These are phyloP conservation scores for Marvania coccoides DNA, from an alignment of 139 green algal species.

Conservation along the genomic window DNA sequence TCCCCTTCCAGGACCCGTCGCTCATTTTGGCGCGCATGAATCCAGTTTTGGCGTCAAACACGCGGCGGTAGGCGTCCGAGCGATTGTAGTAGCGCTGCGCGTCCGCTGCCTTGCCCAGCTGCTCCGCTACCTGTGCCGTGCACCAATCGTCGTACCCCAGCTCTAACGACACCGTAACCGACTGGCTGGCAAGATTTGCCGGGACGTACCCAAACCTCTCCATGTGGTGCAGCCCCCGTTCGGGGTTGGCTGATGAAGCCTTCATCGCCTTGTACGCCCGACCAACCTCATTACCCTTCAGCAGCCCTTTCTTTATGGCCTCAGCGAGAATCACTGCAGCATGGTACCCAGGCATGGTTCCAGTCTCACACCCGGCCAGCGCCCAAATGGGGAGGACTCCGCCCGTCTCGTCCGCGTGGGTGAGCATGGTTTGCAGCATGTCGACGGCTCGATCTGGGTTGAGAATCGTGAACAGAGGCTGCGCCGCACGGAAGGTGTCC, in stretches of 20 bases:
- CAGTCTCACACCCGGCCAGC: background rate
- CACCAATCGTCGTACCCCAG: slow-evolving; percentile 2
- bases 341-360: slow-evolving; percentile 8
- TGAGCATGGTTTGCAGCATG: background rate
- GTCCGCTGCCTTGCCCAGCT: background rate
- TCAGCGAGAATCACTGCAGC: slow-evolving; percentile 1
- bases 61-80: background rate
- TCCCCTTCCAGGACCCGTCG: background rate
- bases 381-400: background rate
- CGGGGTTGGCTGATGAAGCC: background rate
- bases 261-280: background rate
- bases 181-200: background rate
- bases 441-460: background rate
- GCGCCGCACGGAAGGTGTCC: slow-evolving; percentile 4
- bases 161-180: slow-evolving; percentile 1
- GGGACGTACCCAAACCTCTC: background rate
- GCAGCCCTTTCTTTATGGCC: background rate
- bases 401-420: background rate
- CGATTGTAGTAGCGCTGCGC: background rate
- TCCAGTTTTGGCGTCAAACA: slow-evolving; percentile 1
- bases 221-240: background rate
- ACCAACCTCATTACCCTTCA: background rate
- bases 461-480: slow-evolving; percentile 3
- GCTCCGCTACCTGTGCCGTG: background rate
- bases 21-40: slow-evolving; percentile 1